Evolutionary conservation across 2,329 filamentous ascomycete species (phyloP), one percentile per base, ranked within the genome.

Genomic region (Fusarium palustre): DNA sequence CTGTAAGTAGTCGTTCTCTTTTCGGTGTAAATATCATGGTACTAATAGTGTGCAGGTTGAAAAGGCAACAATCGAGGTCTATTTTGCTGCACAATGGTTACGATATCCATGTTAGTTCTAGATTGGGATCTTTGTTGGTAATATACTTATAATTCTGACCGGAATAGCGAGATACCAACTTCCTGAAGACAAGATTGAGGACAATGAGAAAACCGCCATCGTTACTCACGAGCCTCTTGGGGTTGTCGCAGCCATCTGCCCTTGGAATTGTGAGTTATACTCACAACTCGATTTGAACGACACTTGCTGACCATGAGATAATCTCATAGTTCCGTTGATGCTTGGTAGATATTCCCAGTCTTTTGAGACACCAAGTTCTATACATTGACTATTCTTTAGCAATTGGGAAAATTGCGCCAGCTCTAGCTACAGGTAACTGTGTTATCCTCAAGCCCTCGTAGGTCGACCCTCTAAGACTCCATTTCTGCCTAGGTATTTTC

Each of bases 381-480:
- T 8, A 16, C 18, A 20, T 33, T 50, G 8, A 50, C 39, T 13
- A 4, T 12, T 3, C 20, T 8, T 7, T 15, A 52, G 55, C 55
- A 15, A 42, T 57, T 22, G 55, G 55, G 13, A 57, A 57, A 39
- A 57, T 57, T 4, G 55, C 55, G 11, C 46, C 55, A n/a, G 55
- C 55, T 43, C 30, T 57, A 24, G 55, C 55, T 6, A 36, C 55
- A 3, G 55, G 55, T 2, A 57, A 57, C 38, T 57, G 55, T 8
- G 46, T 43, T 33, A 43, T 57, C 4, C 55, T 57, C 15, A 57
- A 57, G 28, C 55, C 55, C 20, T 53, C 55, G 55, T 57, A 28
- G 2, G 18, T n/a, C 25, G 9, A n/a, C n/a, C 11, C 7, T 15
- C 8, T 9, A 15, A 30, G 28, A 1, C 4, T 3, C 28, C 28